Percentiles rank a stretch among this genome's conserved stretches.
Conservation (phyloP, 805 yeast genomes). For the Kodamaea fukazawae region DNA sequence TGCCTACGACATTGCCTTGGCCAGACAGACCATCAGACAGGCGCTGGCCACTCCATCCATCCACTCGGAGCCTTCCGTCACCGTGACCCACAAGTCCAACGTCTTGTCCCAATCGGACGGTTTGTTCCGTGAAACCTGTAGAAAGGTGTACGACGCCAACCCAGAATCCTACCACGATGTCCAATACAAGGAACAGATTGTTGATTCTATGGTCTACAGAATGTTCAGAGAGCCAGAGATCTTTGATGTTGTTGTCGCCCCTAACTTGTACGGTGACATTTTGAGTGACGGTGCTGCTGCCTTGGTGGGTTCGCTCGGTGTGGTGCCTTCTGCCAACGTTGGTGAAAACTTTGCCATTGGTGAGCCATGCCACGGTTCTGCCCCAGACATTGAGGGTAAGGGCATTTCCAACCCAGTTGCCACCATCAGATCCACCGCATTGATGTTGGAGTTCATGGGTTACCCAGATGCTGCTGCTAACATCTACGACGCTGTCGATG, state of each 20-base stretch:
- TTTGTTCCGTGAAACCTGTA: constrained; percentile 86
- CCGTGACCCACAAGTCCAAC: constrained; percentile 95
- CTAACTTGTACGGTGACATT: constrained; percentile 96
- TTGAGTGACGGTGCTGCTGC: constrained; percentile 98
- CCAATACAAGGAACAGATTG: constrained; percentile 89
- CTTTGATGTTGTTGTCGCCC: constrained; percentile 97
- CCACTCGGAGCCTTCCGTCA: constrained; percentile 59
- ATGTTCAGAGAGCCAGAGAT: constrained; percentile 98
- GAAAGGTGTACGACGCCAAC: constrained; percentile 56
- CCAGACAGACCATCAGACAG: constrained; percentile 78
- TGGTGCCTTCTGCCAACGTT: constrained; percentile 96
- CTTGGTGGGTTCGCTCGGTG: constrained; percentile 94
- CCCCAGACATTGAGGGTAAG: constrained; percentile 96
- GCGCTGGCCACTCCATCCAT: constrained; percentile 41
- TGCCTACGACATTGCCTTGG: constrained; percentile 89
- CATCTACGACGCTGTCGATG: constrained; percentile 92
- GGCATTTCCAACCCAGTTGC: constrained; percentile 96
- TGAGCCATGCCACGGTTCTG: constrained; percentile 99
- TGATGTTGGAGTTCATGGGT: constrained; percentile 97
- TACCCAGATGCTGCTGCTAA: constrained; percentile 84
- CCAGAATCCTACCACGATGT: constrained; percentile 57
- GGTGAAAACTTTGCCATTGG: constrained; percentile 96
- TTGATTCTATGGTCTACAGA: constrained; percentile 98
- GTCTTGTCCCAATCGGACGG: constrained; percentile 93
- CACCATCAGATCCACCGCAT: constrained; percentile 94